Percentiles rank a stretch among this genome's conserved stretches.
Evolutionary conservation across 192 early-diverging fungal genomes (phyloP).

Genomic region (Backusella mclennaniae): DNA sequence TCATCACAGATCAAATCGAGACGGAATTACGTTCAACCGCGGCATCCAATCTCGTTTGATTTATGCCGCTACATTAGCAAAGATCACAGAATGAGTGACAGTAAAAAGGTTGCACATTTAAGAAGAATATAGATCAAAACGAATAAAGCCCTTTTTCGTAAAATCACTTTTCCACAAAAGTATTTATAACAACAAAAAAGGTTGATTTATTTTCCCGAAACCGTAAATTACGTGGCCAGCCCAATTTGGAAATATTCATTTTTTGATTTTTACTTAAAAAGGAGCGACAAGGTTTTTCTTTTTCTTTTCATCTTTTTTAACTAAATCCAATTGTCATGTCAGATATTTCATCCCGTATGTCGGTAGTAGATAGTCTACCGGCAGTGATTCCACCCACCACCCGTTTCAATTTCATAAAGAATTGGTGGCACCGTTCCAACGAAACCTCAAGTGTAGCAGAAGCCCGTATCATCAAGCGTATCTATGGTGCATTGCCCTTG

Average conservation of each 20-base stretch:
- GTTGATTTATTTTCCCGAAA: background rate
- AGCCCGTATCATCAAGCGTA: conserved; percentile 51
- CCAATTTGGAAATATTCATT: background rate
- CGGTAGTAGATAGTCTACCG: conserved; percentile 6
- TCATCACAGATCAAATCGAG: background rate
- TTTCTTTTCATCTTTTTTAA: background rate
- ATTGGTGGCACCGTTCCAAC: conserved; percentile 41
- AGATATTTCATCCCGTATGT: conserved; percentile 1
- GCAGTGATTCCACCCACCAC: conserved; percentile 35
- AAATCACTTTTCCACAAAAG: background rate
- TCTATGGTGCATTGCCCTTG: conserved; percentile 24
- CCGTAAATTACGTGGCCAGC: background rate
- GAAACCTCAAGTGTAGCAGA: conserved; percentile 49
- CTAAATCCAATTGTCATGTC: background rate
- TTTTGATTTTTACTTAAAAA: background rate
- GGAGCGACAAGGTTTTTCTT: background rate
- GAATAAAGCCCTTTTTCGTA: background rate
- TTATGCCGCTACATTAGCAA: background rate
- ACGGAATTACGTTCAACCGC: background rate
- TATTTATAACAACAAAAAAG: background rate
- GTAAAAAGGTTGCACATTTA: background rate
- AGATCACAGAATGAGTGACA: background rate
- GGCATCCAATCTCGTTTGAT: background rate
- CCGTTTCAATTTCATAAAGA: conserved; percentile 30
- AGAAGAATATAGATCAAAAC: background rate